These are phyloP conservation scores for Dendryphion nanum DNA, from an alignment of 2,329 filamentous ascomycete species.

Conservation along the genomic window DNA sequence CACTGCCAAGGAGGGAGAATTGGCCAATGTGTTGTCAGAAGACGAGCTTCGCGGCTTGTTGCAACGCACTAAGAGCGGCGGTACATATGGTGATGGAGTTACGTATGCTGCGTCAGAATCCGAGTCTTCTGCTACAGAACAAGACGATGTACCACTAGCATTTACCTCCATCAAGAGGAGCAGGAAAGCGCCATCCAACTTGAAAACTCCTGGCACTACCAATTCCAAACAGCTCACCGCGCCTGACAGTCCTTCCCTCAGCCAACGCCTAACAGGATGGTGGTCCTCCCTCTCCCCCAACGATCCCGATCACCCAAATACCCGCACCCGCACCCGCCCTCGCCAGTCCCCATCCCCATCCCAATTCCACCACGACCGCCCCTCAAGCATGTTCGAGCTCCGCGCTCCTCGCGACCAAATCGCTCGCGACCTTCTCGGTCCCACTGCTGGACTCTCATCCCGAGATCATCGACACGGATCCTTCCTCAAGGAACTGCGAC, in stretches of 20 bases:
- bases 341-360: conserved; percentile 8
- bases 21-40: conserved; percentile 44
- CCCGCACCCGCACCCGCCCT: conserved; percentile 4
- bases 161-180: conserved; percentile 26
- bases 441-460: conserved; percentile 3
- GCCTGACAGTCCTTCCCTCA: conserved; percentile 29
- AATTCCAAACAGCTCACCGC: conserved; percentile 1
- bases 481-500: conserved; percentile 44
- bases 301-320: conserved; percentile 4
- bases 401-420: conserved; percentile 23
- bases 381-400: conserved; percentile 38
- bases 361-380: conserved; percentile 23
- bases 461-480: conserved; percentile 22
- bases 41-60: conserved; percentile 48
- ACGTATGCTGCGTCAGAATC: conserved; percentile 28
- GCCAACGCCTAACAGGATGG: conserved; percentile 35
- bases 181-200: conserved; percentile 9
- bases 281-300: conserved; percentile 31
- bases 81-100: conserved; percentile 11
- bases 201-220: conserved; percentile 8
- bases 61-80: conserved; percentile 23
- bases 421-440: conserved; percentile 10
- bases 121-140: conserved; percentile 23
- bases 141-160: conserved; percentile 25
- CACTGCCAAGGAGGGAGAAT: conserved; percentile 28